Base-by-base conservation (phyloP, 495 filamentous ascomycete species). In the Bacidia rubella region DNA sequence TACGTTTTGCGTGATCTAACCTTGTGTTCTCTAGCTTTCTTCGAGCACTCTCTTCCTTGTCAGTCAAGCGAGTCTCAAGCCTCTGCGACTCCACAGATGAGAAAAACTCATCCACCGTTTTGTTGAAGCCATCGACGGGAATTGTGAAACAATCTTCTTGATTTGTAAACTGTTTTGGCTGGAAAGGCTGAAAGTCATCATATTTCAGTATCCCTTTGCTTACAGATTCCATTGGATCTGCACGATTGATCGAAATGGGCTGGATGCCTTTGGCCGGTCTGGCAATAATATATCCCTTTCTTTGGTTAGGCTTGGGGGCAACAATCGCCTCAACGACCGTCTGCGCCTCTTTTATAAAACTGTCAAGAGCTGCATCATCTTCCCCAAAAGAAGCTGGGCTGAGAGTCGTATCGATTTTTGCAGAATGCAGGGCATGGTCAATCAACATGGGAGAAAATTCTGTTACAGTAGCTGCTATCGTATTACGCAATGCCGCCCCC, bases 81-180 rank as follows among this genome's bases (percentile, higher is more conserved):
- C 86, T 94, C 64, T 96, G 92, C 0, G 88, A 86, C 65, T 98
- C 92, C 19, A 97, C 77, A 0, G 90, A 95, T 1, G 92, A 98
- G 65, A 90, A 98, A 65, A 95, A 98, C 56, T 94, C 86, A 59
- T 98, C 92, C 0, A 94, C 88, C 0, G 89, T 92, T 51, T 83
- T 86, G 64, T 95, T 95, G 72, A 88, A 94, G 49, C 82, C 82
- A 2, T 86, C 77, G 58, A 86, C 87, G 50, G 83, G 74, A 9
- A 96, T 60, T 15, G 93, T 79, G 3, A 75, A 76, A 22, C 78
- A 70, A 0, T 68, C 66, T 2, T 80, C 69, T 52, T 83, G 80
- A 10, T 79, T 70, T 54, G 81, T 81, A 58, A 94, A 88, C 60
- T 98, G 92, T 25, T 75, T 73, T 0, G 92, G 92, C 42, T 81